Conservation (phyloP, 2,329 filamentous ascomycete genomes). For the Trichoderma aggressivum region DNA sequence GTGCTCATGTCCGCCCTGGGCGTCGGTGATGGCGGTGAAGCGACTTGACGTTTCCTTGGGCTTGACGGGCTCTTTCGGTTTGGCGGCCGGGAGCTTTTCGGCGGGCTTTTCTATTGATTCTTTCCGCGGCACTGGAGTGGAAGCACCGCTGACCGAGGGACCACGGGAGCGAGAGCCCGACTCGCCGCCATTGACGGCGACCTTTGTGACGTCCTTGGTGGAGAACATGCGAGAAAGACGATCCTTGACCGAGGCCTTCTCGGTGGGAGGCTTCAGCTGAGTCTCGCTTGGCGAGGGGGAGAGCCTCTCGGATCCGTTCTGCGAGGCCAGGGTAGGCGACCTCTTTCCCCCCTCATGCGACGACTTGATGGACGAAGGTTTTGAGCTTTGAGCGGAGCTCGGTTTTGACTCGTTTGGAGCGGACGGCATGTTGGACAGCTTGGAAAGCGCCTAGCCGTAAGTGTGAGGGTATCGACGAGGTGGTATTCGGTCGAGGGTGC, state of each 20-base stretch:
- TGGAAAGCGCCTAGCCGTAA: not conserved
- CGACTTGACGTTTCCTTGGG: conserved; percentile 44
- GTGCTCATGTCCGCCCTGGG: conserved; percentile 75
- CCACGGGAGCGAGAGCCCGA: conserved; percentile 32
- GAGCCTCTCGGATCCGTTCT: conserved; percentile 34
- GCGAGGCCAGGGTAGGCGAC: conserved; percentile 40
- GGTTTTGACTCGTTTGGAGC: conserved; percentile 33
- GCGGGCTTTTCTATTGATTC: conserved; percentile 33
- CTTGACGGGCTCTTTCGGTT: conserved; percentile 30
- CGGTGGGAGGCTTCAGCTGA: conserved; percentile 36
- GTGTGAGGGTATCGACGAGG: not conserved
- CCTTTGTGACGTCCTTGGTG: conserved; percentile 47
- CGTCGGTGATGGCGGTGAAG: conserved; percentile 49
- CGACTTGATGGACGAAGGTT: conserved; percentile 49
- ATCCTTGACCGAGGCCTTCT: conserved; percentile 62
- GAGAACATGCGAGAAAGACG: conserved; percentile 64
- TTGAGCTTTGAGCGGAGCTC: conserved; percentile 45
- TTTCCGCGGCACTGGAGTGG: conserved; percentile 43
- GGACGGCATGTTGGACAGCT: conserved; percentile 33
- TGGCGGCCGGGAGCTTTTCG: conserved; percentile 26
- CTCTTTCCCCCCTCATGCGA: conserved; percentile 43
- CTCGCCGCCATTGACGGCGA: conserved; percentile 34
- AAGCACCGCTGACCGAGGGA: conserved; percentile 34
- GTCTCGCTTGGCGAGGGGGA: conserved; percentile 26
- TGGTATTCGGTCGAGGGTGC: not conserved